A percentile compares a stretch with the other conserved stretches of the same genome.
phyloP scores from a whole-genome alignment of 257 asterid genomes.

The Sherardia arvensis region DNA sequence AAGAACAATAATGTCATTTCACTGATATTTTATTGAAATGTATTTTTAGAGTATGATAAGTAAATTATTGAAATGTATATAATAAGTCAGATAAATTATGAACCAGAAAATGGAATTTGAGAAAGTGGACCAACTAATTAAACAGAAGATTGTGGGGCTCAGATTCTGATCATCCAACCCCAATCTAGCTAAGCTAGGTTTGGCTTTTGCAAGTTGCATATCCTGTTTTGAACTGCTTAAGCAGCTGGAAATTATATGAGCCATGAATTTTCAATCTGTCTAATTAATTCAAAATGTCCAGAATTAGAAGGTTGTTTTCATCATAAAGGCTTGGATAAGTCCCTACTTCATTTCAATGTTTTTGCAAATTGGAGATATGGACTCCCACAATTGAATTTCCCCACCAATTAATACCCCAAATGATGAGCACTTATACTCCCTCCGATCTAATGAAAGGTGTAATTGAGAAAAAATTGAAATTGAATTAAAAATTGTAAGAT shows the following conservation, averaged over 20 bases:
- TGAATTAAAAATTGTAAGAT: too few species aligned
- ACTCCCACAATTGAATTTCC: neutral
- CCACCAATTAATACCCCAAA: neutral
- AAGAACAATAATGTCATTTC: too few species aligned
- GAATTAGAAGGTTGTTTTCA: neutral
- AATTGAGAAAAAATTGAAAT: too few species aligned
- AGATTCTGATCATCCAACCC: neutral
- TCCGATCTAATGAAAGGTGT: too few species aligned
- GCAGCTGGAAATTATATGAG: slow-evolving; percentile 10
- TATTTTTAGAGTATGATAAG: too few species aligned
- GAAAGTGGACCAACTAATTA: neutral
- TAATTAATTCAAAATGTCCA: neutral
- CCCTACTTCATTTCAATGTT: neutral
- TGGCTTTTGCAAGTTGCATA: neutral
- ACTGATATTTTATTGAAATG: too few species aligned
- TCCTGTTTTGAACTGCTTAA: neutral
- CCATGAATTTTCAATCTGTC: slow-evolving; percentile 19
- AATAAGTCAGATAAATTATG: neutral
- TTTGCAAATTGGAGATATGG: neutral
- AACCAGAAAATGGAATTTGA: neutral
- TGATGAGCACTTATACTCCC: neutral
- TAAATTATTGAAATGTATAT: too few species aligned
- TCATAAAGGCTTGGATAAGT: slow-evolving; percentile 1
- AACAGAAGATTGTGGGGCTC: too few species aligned
- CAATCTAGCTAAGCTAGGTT: neutral